Conservation (phyloP, 192 early-diverging fungal genomes). For the Coemansia sp. region DNA sequence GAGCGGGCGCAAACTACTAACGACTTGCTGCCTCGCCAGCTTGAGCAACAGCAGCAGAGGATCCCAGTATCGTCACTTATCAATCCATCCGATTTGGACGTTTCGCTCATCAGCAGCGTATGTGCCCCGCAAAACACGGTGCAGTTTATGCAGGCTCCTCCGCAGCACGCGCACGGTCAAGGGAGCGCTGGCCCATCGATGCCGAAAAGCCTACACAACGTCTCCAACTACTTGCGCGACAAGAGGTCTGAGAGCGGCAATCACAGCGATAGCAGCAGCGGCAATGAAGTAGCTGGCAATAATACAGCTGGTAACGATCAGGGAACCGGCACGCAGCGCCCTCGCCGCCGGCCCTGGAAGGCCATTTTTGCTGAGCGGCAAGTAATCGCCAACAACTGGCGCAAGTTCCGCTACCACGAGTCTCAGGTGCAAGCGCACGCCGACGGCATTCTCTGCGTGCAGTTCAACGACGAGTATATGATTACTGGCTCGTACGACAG, state of each 20-base stretch:
- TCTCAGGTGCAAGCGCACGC: slow-evolving; percentile 75
- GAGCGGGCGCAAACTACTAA: slow-evolving; percentile 20
- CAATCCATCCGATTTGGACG: slow-evolving; percentile 34
- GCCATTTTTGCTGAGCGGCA: slow-evolving; percentile 91
- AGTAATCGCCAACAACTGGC: slow-evolving; percentile 93
- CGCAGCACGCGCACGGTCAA: neutral
- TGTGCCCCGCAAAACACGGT: slow-evolving; percentile 45
- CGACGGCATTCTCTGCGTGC: slow-evolving; percentile 88
- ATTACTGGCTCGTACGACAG: slow-evolving; percentile 90
- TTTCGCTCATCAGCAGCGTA: slow-evolving; percentile 49
- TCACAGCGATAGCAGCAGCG: slow-evolving; percentile 44
- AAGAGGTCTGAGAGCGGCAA: slow-evolving; percentile 26
- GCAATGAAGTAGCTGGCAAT: neutral
- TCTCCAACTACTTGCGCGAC: neutral
- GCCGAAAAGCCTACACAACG: neutral
- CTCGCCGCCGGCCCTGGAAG: slow-evolving; percentile 85
- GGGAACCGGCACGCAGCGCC: neutral
- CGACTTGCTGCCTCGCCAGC: slow-evolving; percentile 5
- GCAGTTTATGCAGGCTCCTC: slow-evolving; percentile 33
- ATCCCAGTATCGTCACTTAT: slow-evolving; percentile 54
- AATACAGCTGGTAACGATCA: neutral
- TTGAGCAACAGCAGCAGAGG: slow-evolving; percentile 8
- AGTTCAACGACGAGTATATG: slow-evolving; percentile 83
- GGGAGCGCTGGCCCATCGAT: neutral
- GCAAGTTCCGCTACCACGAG: slow-evolving; percentile 71